A percentile compares a stretch with the other conserved stretches of the same genome.
phyloP scores from a whole-genome alignment of 306 rosid species.

The Cercis canadensis region DNA sequence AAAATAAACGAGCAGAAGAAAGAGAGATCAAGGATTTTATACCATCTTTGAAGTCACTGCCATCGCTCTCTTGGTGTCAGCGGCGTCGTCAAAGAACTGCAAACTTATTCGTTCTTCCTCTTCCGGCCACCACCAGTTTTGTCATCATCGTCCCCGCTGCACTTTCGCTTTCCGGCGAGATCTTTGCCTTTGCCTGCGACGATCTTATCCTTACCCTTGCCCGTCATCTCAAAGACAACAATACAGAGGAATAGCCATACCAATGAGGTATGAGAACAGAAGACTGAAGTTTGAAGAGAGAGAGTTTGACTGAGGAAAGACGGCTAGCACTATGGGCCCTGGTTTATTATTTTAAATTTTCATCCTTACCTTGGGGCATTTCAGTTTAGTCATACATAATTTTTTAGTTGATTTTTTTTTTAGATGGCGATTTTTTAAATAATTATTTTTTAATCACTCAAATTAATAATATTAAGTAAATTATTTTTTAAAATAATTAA shows the following conservation, averaged over 20 bases:
- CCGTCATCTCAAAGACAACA: conserved; percentile 51
- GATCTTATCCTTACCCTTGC: conserved; percentile 79
- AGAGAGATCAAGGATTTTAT: conserved; percentile 12
- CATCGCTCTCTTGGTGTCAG: conserved; percentile 52
- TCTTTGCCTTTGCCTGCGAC: conserved; percentile 55
- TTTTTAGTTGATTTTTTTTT: no score
- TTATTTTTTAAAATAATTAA: no score
- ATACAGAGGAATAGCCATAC: not conserved
- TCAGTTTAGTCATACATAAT: no score
- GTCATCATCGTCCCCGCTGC: conserved; percentile 38
- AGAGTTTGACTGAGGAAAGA: no score
- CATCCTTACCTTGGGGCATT: no score
- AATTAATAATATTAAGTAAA: no score
- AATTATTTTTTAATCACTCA: no score
- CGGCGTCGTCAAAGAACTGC: conserved; percentile 76
- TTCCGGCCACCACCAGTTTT: conserved; percentile 55
- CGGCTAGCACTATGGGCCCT: no score
- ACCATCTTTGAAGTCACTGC: conserved; percentile 60
- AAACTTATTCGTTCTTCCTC: conserved; percentile 55
- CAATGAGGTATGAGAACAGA: not conserved
- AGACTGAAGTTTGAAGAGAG: no score
- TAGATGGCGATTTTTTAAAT: no score
- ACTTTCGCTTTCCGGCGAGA: conserved; percentile 56
- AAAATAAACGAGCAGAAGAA: not conserved
- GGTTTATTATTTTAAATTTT: no score